phyloP scores from a whole-genome alignment of 1,284 basidiomycete species.

The Mycosarcoma mackinlayi region DNA sequence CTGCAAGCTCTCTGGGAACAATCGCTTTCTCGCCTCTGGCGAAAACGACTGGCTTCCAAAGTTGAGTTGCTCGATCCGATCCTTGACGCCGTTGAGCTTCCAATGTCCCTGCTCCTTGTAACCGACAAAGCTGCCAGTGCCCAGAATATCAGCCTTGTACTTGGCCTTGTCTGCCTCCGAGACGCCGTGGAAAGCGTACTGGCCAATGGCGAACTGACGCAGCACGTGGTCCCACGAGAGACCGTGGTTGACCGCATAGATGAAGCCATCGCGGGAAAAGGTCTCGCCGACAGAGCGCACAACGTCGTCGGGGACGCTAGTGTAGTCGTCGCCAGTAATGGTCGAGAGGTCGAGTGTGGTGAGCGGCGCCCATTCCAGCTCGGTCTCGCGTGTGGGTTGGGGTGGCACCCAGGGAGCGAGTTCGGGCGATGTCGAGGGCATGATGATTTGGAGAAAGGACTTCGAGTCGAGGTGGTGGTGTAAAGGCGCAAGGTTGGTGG shows the following conservation, averaged over 20 bases:
- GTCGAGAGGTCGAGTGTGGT: slow-evolving; percentile 61
- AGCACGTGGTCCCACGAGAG: slow-evolving; percentile 59
- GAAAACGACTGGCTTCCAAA: slow-evolving; percentile 68
- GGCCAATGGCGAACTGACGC: slow-evolving; percentile 66
- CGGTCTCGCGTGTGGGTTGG: slow-evolving; percentile 46
- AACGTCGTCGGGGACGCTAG: slow-evolving; percentile 52
- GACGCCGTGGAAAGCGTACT: slow-evolving; percentile 63
- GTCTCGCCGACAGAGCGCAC: slow-evolving; percentile 60
- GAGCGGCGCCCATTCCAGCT: slow-evolving; percentile 66
- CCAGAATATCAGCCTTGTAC: slow-evolving; percentile 63
- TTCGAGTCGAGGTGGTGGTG: background rate
- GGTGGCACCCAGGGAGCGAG: slow-evolving; percentile 62
- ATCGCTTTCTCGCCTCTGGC: slow-evolving; percentile 27
- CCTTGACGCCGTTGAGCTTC: slow-evolving; percentile 67
- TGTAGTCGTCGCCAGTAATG: slow-evolving; percentile 59
- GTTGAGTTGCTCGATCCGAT: slow-evolving; percentile 70
- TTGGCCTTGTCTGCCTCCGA: slow-evolving; percentile 57
- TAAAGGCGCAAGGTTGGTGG: background rate
- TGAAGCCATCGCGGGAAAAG: slow-evolving; percentile 62
- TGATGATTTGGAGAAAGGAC: background rate
- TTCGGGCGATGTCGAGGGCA: slow-evolving; percentile 9
- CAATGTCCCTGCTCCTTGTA: slow-evolving; percentile 71
- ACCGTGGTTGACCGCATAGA: slow-evolving; percentile 67
- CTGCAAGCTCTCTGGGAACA: slow-evolving; percentile 59
- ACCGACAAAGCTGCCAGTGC: slow-evolving; percentile 64